Conservation (phyloP, 1,284 basidiomycete species). For the Pulchroboletus neoregius region DNA sequence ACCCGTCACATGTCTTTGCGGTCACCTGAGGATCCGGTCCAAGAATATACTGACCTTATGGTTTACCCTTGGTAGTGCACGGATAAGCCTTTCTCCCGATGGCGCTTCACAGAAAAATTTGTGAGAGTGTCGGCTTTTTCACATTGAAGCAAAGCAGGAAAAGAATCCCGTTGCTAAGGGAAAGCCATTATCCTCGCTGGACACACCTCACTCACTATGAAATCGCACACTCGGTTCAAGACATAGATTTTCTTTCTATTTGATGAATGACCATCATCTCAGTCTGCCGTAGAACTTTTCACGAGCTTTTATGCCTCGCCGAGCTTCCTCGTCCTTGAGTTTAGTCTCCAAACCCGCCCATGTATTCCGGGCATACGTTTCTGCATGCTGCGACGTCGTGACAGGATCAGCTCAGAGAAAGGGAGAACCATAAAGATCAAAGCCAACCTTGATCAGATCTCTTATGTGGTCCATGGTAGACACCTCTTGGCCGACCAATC, state of each 20-base stretch:
- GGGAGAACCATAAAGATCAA: neutral
- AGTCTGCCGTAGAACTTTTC: slow-evolving; percentile 35
- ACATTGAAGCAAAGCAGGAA: too few relatives aligned
- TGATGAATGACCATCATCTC: slow-evolving; percentile 9
- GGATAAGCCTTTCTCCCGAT: neutral
- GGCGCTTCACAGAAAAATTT: neutral
- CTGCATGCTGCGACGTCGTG: slow-evolving; percentile 46
- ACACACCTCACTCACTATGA: neutral
- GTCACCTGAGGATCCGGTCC: neutral
- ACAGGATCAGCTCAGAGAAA: slow-evolving; percentile 2
- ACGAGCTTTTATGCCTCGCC: slow-evolving; percentile 40
- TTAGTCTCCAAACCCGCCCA: slow-evolving; percentile 41
- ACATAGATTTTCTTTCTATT: neutral
- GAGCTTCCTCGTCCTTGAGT: slow-evolving; percentile 43
- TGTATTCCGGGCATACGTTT: slow-evolving; percentile 41
- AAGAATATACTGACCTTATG: slow-evolving; percentile 1
- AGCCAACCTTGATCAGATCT: slow-evolving; percentile 48
- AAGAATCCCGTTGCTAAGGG: neutral
- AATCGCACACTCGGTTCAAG: neutral
- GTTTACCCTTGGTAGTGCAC: neutral
- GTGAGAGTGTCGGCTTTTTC: neutral
- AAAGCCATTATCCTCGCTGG: neutral
- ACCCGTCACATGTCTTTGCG: neutral
- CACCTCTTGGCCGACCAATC: slow-evolving; percentile 58
- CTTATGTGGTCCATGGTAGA: slow-evolving; percentile 45